Evolutionary conservation across 208 protist genomes (phyloP).

Genomic region (Leishmania tarentolae): DNA sequence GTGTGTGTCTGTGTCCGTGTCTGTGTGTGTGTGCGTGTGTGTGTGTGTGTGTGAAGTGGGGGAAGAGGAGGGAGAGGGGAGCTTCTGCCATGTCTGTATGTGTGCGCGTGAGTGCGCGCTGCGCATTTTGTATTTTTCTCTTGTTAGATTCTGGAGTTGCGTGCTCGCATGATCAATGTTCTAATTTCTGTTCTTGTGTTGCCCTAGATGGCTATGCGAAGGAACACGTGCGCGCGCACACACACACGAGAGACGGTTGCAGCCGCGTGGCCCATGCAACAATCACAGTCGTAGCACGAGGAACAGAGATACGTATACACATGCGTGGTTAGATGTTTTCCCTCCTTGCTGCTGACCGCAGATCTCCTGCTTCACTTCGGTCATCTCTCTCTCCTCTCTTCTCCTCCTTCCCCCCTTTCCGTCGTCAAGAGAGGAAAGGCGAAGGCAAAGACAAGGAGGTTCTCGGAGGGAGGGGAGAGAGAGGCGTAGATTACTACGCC

Average conservation of each 20-base stretch:
- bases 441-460: background rate
- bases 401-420: background rate
- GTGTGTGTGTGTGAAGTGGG: background rate
- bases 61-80: background rate
- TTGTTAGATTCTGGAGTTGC: background rate
- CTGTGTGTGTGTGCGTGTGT: background rate
- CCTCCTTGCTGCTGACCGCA: background rate
- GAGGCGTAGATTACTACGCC: background rate
- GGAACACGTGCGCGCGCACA: background rate
- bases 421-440: background rate
- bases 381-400: background rate
- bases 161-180: background rate
- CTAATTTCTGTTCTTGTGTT: background rate
- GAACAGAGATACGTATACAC: background rate
- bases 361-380: background rate
- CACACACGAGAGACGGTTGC: background rate
- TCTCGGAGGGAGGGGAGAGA: background rate
- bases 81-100: background rate
- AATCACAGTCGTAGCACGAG: background rate
- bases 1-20: no score
- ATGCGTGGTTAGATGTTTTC: background rate
- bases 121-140: background rate
- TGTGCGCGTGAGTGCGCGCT: background rate
- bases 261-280: background rate
- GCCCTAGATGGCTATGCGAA: background rate